A percentile compares a stretch with the other conserved stretches of the same genome.
Evolutionary conservation across 2,329 filamentous ascomycete genomes (phyloP).

Genomic region (Lomentospora prolificans): DNA sequence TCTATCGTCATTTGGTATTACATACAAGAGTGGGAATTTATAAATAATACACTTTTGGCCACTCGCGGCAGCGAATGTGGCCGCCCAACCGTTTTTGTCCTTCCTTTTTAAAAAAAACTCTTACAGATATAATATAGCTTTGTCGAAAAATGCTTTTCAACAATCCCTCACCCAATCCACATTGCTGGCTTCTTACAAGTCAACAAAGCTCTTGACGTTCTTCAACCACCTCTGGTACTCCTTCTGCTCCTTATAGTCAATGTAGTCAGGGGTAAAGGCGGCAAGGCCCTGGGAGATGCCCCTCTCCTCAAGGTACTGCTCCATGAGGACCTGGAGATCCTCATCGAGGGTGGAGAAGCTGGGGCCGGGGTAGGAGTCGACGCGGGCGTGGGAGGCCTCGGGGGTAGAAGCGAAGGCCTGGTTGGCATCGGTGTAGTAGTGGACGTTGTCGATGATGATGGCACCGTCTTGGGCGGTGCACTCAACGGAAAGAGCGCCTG

Average conservation of each 20-base stretch:
- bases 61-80: background rate
- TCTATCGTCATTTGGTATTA: conserved; percentile 2
- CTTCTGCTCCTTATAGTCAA: conserved; percentile 96
- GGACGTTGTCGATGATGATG: conserved; percentile 83
- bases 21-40: background rate
- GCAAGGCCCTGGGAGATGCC: conserved; percentile 82
- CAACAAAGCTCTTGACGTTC: conserved; percentile 78
- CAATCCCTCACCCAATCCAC: background rate
- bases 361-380: conserved; percentile 78
- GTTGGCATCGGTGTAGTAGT: conserved; percentile 71
- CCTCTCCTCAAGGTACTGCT: conserved; percentile 90
- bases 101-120: background rate
- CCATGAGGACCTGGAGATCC: conserved; percentile 84
- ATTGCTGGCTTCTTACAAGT: conserved; percentile 39
- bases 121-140: background rate
- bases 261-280: conserved; percentile 88
- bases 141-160: background rate
- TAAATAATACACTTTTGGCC: conserved; percentile 1
- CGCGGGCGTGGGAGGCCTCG: conserved; percentile 66
- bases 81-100: background rate
- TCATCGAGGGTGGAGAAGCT: conserved; percentile 92
- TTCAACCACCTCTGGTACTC: conserved; percentile 90
- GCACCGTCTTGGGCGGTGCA: conserved; percentile 76
- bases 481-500: conserved; percentile 76
- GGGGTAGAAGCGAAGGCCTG: conserved; percentile 67